Conservation (phyloP, 768 basidiomycete species). For the Hypholoma sublateritium region DNA sequence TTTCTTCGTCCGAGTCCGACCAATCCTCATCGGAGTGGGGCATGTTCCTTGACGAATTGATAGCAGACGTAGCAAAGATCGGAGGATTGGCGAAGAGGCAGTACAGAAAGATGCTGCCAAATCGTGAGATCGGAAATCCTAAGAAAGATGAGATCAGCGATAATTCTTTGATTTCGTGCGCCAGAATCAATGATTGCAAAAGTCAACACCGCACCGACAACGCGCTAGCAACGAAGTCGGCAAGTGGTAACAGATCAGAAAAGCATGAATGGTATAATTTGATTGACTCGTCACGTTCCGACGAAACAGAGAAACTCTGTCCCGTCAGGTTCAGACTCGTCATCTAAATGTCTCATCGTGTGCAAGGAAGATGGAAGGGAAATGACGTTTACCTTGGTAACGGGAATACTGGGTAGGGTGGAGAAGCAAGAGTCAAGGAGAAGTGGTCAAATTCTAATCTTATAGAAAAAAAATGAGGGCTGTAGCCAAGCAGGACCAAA, state of each 20-base stretch:
- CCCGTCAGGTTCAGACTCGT: slow-evolving; percentile 76
- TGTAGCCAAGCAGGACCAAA: no score
- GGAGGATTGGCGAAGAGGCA: no score
- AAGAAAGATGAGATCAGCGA: slow-evolving; percentile 10
- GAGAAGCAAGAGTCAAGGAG: no score
- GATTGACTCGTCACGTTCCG: slow-evolving; percentile 62
- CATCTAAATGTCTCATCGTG: slow-evolving; percentile 51
- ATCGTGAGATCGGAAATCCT: slow-evolving; percentile 7
- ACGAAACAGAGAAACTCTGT: slow-evolving; percentile 60
- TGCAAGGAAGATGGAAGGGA: slow-evolving; percentile 15
- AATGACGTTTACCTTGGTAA: no score
- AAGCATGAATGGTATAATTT: slow-evolving; percentile 91
- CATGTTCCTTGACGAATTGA: neutral
- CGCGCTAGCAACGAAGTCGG: slow-evolving; percentile 8
- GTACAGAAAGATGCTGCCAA: no score
- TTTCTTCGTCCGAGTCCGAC: slow-evolving; percentile 81
- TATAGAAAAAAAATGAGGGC: no score
- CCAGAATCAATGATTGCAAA: no score
- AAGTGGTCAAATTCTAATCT: no score
- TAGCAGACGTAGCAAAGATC: no score
- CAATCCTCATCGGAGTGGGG: slow-evolving; percentile 53
- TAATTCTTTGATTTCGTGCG: neutral
- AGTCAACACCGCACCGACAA: no score
- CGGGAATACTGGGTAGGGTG: no score
- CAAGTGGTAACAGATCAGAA: slow-evolving; percentile 53